Percentiles rank a stretch among this genome's conserved stretches.
These are phyloP conservation scores for Mortierella sp. DNA, from an alignment of 371 early-diverging fungal species.

Conservation along the genomic window DNA sequence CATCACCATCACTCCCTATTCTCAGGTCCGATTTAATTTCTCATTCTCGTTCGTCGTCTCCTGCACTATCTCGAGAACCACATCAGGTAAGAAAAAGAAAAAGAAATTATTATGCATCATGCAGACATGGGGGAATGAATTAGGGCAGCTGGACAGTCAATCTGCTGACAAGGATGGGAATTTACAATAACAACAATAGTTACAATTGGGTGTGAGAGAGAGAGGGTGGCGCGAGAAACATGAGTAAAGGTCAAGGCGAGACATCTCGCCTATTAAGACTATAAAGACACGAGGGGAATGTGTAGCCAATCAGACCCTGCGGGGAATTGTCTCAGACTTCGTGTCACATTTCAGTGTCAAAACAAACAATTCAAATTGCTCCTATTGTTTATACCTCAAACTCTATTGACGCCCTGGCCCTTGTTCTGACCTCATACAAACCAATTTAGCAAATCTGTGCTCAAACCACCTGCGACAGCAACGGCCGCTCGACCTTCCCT, in stretches of 20 bases:
- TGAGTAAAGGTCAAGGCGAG: conserved; percentile 3
- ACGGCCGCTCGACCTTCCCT: conserved; percentile 5
- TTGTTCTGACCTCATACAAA: conserved; percentile 14
- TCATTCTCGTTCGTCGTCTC: conserved; percentile 7
- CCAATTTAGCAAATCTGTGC: conserved; percentile 6
- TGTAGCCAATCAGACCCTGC: conserved; percentile 16
- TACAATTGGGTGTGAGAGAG: not conserved
- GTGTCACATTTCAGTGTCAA: not conserved
- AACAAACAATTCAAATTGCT: not conserved
- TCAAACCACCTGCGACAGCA: conserved; percentile 1
- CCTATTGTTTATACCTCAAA: not conserved
- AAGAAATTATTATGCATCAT: not conserved
- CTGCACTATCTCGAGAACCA: not conserved
- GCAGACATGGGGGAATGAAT: not conserved
- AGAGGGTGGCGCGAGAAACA: conserved; percentile 6
- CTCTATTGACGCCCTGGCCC: not conserved
- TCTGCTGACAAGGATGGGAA: not conserved
- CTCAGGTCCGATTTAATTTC: conserved; percentile 12
- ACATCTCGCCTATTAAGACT: conserved; percentile 9
- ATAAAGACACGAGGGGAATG: not conserved
- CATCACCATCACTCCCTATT: conserved; percentile 28
- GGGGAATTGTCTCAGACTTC: conserved; percentile 25
- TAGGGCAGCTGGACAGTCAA: not conserved
- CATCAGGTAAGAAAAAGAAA: conserved; percentile 8
- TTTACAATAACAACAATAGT: not conserved